Evolutionary conservation across 2,329 filamentous ascomycete species (phyloP).

Genomic region (Nemania diffusa): DNA sequence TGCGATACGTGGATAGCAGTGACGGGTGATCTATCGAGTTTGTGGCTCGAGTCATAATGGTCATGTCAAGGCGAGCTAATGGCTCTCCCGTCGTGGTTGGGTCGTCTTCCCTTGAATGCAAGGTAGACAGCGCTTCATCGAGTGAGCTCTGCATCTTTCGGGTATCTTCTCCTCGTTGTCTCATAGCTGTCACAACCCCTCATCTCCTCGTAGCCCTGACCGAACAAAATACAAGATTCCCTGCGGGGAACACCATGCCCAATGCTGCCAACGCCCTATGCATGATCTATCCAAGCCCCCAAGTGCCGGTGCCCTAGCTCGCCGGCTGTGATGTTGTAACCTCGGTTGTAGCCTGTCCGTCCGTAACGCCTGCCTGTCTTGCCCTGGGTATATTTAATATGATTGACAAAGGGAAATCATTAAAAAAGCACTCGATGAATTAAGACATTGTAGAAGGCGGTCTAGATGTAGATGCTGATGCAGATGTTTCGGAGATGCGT

Average conservation of each 20-base stretch:
- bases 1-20: constrained; percentile 17
- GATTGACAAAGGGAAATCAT: constrained; percentile 26
- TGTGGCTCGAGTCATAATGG: constrained; percentile 15
- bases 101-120: constrained; percentile 10
- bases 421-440: constrained; percentile 30
- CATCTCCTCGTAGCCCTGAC: constrained; percentile 14
- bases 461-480: constrained; percentile 27
- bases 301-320: constrained; percentile 28
- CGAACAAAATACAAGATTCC: constrained; percentile 28
- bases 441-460: constrained; percentile 24
- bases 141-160: constrained; percentile 10
- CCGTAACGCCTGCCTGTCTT: constrained; percentile 37
- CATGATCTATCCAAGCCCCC: constrained; percentile 27
- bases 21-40: neutral
- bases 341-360: constrained; percentile 19
- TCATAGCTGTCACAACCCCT: constrained; percentile 22
- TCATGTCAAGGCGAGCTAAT: constrained; percentile 6
- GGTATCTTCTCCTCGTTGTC: constrained; percentile 30
- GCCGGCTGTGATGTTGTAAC: constrained; percentile 39
- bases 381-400: constrained; percentile 45
- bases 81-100: neutral
- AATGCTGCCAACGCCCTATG: constrained; percentile 39
- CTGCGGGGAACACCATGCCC: constrained; percentile 31
- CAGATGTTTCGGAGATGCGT: constrained; percentile 10
- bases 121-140: constrained; percentile 6